Conservation (phyloP, 116 monocot species). For the Zostera marina region DNA sequence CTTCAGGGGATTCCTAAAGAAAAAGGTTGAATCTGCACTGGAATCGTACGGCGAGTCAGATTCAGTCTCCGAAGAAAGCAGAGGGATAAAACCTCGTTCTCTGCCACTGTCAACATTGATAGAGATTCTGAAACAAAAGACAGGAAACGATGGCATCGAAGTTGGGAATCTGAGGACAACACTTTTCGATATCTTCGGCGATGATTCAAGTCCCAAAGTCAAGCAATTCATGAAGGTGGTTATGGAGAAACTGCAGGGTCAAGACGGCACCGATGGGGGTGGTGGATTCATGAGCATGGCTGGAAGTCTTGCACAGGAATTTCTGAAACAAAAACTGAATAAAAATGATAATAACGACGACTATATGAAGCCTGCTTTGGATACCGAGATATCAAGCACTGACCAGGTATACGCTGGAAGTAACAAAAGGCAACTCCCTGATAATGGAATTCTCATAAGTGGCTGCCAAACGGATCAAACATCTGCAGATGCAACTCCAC, state of each 20-base stretch:
- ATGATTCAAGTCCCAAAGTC: conserved; percentile 64
- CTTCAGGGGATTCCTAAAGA: conserved; percentile 51
- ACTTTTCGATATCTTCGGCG: conserved; percentile 65
- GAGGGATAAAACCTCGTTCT: conserved; percentile 26
- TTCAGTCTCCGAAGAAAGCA: neutral
- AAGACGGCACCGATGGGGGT: conserved; percentile 11
- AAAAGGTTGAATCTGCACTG: conserved; percentile 20
- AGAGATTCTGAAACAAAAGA: conserved; percentile 75
- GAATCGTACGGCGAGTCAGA: conserved; percentile 21
- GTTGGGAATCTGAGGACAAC: conserved; percentile 61
- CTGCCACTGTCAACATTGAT: conserved; percentile 74
- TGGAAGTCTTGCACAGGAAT: conserved; percentile 54
- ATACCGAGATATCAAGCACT: conserved; percentile 26
- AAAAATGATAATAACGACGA: conserved; percentile 46
- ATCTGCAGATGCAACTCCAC: conserved; percentile 62
- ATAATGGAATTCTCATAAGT: conserved; percentile 69
- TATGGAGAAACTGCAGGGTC: conserved; percentile 38
- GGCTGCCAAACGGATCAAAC: conserved; percentile 96
- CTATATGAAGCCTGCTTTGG: conserved; percentile 43
- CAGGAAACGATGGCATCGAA: conserved; percentile 48
- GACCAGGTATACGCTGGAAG: conserved; percentile 61
- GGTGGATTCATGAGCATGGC: conserved; percentile 42
- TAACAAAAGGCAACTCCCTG: conserved; percentile 27
- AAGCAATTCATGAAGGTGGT: conserved; percentile 91
- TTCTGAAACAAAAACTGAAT: conserved; percentile 60